A percentile compares a stretch with the other conserved stretches of the same genome.
phyloP scores from a whole-genome alignment of 2,329 filamentous ascomycete genomes.

The Fusarium floridanum region DNA sequence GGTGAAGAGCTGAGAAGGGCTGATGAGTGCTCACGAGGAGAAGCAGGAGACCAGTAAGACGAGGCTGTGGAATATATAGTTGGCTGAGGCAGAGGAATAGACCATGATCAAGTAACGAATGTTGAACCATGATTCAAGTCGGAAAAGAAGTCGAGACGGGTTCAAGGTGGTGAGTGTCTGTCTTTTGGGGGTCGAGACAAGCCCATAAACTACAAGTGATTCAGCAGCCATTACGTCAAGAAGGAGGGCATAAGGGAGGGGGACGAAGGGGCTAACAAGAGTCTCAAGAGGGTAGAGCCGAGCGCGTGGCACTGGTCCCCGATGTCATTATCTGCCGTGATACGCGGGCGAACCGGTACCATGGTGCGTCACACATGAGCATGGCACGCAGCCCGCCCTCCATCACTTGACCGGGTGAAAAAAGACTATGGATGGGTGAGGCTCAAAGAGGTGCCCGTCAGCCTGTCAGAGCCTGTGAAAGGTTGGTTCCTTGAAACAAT shows the following conservation, averaged over 20 bases:
- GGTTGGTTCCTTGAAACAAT: slow-evolving; percentile 13
- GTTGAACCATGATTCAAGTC: slow-evolving; percentile 26
- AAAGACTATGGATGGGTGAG: not conserved
- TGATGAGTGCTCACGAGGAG: slow-evolving; percentile 5
- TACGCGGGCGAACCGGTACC: slow-evolving; percentile 10
- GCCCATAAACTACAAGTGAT: slow-evolving; percentile 22
- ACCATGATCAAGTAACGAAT: slow-evolving; percentile 23
- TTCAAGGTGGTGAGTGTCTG: slow-evolving; percentile 18
- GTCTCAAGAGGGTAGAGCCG: not conserved
- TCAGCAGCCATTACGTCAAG: slow-evolving; percentile 31
- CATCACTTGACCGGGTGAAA: slow-evolving; percentile 28
- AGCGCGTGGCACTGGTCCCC: slow-evolving; percentile 5
- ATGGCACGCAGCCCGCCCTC: slow-evolving; percentile 8
- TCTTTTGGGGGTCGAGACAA: not conserved
- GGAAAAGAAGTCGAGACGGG: not conserved
- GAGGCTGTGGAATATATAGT: slow-evolving; percentile 18
- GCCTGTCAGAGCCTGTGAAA: slow-evolving; percentile 19
- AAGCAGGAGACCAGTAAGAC: not conserved
- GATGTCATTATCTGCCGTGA: slow-evolving; percentile 22
- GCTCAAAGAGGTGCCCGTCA: not conserved
- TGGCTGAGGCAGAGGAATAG: not conserved
- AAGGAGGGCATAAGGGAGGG: slow-evolving; percentile 1
- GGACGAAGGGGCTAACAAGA: not conserved
- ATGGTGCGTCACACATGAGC: slow-evolving; percentile 28
- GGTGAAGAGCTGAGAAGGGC: slow-evolving; percentile 4